phyloP scores from a whole-genome alignment of 2,329 filamentous ascomycete species.

The Fusarium compactum region DNA sequence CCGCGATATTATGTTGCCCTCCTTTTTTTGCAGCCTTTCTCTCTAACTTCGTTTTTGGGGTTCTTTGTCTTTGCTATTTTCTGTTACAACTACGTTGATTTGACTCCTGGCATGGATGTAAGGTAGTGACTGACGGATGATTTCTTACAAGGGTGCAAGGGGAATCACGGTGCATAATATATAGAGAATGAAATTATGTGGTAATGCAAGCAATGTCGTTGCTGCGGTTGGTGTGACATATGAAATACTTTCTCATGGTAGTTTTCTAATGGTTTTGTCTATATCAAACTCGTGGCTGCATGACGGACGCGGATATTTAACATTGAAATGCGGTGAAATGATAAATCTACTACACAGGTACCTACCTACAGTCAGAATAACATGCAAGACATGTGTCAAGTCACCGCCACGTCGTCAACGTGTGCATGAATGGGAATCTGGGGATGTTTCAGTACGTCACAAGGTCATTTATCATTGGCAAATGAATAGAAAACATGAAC shows the following conservation, averaged over 20 bases:
- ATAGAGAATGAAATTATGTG: conserved; percentile 48
- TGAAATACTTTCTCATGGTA: background rate
- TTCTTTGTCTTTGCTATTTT: conserved; percentile 38
- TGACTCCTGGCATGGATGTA: conserved; percentile 44
- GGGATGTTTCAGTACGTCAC: conserved; percentile 6
- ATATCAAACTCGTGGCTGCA: background rate
- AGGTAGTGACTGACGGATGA: conserved; percentile 44
- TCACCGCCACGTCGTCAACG: conserved; percentile 15
- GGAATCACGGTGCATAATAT: conserved; percentile 48
- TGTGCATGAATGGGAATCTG: background rate
- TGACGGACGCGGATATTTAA: background rate
- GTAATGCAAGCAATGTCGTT: conserved; percentile 34
- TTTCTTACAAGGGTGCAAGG: conserved; percentile 43
- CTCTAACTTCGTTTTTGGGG: conserved; percentile 41
- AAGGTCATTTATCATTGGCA: background rate
- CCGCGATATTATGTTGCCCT: conserved; percentile 44
- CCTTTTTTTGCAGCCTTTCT: conserved; percentile 42
- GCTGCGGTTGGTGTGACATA: background rate
- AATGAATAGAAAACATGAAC: background rate
- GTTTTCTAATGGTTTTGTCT: background rate
- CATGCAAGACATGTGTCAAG: conserved; percentile 20
- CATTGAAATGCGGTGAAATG: conserved; percentile 16
- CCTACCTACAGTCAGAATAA: background rate
- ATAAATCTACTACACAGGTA: background rate
- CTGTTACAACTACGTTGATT: conserved; percentile 35